Percentiles rank a stretch among this genome's conserved stretches.
phyloP scores from a whole-genome alignment of 345 rosid genomes.

The Hibiscus mutabilis region DNA sequence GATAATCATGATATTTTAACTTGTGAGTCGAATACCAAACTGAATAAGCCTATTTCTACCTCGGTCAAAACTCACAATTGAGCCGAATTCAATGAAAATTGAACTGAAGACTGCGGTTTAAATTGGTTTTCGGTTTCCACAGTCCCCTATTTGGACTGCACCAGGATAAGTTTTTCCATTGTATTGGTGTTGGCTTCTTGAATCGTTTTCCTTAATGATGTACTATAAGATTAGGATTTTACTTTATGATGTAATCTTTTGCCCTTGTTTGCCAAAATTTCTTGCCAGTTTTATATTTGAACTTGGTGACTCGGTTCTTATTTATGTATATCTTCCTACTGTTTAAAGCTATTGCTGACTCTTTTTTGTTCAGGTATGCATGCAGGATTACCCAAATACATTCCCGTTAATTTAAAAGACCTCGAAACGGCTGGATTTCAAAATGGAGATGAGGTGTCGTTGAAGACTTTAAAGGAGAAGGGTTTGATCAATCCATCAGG shows the following conservation, averaged over 20 bases:
- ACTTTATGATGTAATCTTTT: not conserved
- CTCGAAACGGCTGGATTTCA: constrained; percentile 70
- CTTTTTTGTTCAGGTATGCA: constrained; percentile 56
- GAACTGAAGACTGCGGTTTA: no score
- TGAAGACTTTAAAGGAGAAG: constrained; percentile 70
- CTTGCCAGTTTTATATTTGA: not conserved
- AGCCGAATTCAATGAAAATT: no score
- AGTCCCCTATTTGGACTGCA: not conserved
- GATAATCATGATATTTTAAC: not conserved
- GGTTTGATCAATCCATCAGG: constrained; percentile 94
- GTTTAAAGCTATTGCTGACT: constrained; percentile 8
- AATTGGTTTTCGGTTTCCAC: not conserved
- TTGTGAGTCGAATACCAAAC: not conserved
- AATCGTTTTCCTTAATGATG: not conserved
- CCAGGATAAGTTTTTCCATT: not conserved
- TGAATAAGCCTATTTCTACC: not conserved
- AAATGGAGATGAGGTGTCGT: constrained; percentile 93
- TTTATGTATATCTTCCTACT: not conserved
- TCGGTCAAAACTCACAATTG: no score
- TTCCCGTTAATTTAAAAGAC: constrained; percentile 68
- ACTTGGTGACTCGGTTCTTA: not conserved
- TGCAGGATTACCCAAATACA: constrained; percentile 69
- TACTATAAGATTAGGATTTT: not conserved
- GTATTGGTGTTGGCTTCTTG: not conserved
- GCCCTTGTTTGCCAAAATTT: not conserved